phyloP scores from a whole-genome alignment of 192 early-diverging fungal species.

The Rhizoclosmatium sp. region DNA sequence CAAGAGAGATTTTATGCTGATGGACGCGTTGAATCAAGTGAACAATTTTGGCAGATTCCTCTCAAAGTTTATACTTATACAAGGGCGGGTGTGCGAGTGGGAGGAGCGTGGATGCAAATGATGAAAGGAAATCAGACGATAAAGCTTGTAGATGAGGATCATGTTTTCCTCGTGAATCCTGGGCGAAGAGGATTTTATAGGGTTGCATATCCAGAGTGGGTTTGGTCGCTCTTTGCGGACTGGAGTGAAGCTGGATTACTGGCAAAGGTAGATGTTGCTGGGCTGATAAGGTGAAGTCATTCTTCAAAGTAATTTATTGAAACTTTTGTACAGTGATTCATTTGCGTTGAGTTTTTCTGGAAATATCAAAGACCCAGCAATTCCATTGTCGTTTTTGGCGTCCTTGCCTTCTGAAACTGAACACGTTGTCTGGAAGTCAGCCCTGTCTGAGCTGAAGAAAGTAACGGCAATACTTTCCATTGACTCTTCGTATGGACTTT shows the following conservation, averaged over 20 bases:
- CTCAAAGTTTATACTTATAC: neutral
- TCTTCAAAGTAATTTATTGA: neutral
- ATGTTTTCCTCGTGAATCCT: conserved; percentile 38
- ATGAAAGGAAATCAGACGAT: conserved; percentile 17
- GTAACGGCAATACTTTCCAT: neutral
- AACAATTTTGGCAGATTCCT: neutral
- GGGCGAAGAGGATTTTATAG: conserved; percentile 44
- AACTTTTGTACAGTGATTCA: neutral
- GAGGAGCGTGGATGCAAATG: neutral
- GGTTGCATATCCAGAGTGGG: conserved; percentile 29
- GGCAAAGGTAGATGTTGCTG: neutral
- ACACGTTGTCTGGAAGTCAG: conserved; percentile 18
- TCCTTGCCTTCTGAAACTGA: neutral
- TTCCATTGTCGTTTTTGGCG: conserved; percentile 1
- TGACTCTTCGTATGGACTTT: neutral
- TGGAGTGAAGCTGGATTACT: neutral
- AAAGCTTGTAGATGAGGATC: conserved; percentile 22
- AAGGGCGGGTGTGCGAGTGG: neutral
- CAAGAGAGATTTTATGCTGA: conserved; percentile 22
- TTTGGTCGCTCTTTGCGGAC: conserved; percentile 8
- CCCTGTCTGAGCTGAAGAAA: neutral
- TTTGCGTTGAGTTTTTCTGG: conserved; percentile 25
- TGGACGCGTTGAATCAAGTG: neutral
- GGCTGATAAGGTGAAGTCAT: conserved; percentile 11
- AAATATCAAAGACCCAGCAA: neutral